Evolutionary conservation across 2,329 filamentous ascomycete genomes (phyloP), one percentile per base, ranked within the genome.

Genomic region (Phialemoniopsis sp.): DNA sequence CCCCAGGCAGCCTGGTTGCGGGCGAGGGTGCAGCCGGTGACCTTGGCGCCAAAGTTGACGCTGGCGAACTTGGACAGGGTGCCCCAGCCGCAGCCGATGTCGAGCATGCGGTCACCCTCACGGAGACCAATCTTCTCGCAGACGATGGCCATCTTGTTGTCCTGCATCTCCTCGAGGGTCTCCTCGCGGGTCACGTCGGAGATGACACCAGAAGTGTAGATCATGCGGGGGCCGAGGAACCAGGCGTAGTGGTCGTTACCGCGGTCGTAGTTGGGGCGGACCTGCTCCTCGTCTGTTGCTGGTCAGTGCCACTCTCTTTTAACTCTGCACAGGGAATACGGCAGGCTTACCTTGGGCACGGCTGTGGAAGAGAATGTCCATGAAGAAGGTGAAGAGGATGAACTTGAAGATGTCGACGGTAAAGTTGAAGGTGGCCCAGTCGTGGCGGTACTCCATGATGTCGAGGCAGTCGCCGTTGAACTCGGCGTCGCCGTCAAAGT

Each of bases 211-310:
- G 88, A 94, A 37, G 93, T 98, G 73, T 97, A 97, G 67, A 97
- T 89, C 93, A 97, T 98, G 59, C 91, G 90, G 43, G 91, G 91
- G 46, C 93, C 93, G 47, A 97, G 80, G 78, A 97, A 97, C 89
- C 90, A 98, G 62, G 81, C 85, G 74, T 98, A 98, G 71, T 96
- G 95, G 68, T 97, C 93, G 63, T 98, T 89, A 59, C 93, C 93
- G 49, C 89, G 85, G 76, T 97, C 93, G 67, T 98, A 98, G 73
- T 96, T 89, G 64, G 90, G 89, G 60, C 90, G 89, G 41, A 97
- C 90, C 70, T 97, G 93, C 67, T 97, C 91, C 77, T 96, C 90
- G 54, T 97, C 91, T 26, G 6, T 6, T 26, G 6, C 10, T 26
- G 21, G 21, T 26, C 21, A 26, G 21, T 26, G 21, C 21, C 21